phyloP scores from a whole-genome alignment of 805 yeast genomes.

The Pichia thaimueangensis region DNA sequence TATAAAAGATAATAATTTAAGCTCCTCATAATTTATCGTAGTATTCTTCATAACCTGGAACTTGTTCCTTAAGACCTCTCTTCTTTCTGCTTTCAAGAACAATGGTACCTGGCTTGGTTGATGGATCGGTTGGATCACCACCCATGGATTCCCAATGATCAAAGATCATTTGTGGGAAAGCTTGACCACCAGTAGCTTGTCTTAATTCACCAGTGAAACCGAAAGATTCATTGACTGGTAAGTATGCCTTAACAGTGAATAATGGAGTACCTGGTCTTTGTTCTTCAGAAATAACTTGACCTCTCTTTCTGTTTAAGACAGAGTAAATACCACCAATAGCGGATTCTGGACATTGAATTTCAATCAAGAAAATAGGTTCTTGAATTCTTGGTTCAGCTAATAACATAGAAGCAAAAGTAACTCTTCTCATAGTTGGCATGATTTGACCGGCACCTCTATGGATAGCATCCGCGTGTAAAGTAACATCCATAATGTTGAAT shows the following conservation, averaged over 20 bases:
- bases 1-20: not conserved
- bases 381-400: constrained; percentile 98
- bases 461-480: constrained; percentile 99
- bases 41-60: constrained; percentile 99
- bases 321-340: constrained; percentile 99
- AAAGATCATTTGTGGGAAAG: constrained; percentile 99
- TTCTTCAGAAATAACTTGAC: constrained; percentile 98
- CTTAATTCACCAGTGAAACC: constrained; percentile 99
- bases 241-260: constrained; percentile 99
- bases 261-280: constrained; percentile 99
- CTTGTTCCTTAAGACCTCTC: constrained; percentile 93
- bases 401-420: constrained; percentile 94
- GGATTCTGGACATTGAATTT: constrained; percentile 98
- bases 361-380: constrained; percentile 99
- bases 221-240: constrained; percentile 99
- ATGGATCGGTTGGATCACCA: constrained; percentile 90
- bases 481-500: constrained; percentile 97
- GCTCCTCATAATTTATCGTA: constrained; percentile 73
- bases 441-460: constrained; percentile 99
- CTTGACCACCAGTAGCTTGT: constrained; percentile 99
- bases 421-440: constrained; percentile 99
- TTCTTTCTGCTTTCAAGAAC: constrained; percentile 73
- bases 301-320: constrained; percentile 98
- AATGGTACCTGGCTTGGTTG: constrained; percentile 58
- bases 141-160: constrained; percentile 93